Percentiles rank a stretch among this genome's conserved stretches.
Conservation (phyloP, 83 land plant genomes). For the Picea mariana region DNA sequence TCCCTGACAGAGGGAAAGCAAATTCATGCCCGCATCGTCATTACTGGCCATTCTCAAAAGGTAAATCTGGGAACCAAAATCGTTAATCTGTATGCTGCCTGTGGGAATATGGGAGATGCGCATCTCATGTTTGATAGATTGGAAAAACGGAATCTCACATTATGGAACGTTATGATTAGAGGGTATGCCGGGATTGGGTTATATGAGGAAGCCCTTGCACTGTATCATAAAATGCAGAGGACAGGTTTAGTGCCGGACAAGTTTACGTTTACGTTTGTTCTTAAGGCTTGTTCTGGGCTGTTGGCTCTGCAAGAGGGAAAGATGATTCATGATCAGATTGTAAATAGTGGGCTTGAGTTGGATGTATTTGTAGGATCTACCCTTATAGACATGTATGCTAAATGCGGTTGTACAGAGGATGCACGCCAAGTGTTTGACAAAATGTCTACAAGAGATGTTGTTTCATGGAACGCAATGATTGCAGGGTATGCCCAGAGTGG, state of each 20-base stretch:
- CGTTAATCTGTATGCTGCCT: constrained; percentile 43
- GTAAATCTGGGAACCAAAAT: constrained; percentile 46
- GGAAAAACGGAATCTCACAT: constrained; percentile 46
- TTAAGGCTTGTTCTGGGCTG: constrained; percentile 14
- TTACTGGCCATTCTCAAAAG: constrained; percentile 28
- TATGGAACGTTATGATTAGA: constrained; percentile 67
- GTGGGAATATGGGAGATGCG: constrained; percentile 44
- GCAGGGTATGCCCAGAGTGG: constrained; percentile 21
- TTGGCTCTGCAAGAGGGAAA: constrained; percentile 26
- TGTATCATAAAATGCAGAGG: constrained; percentile 19
- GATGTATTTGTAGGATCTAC: constrained; percentile 35
- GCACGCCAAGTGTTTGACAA: no score
- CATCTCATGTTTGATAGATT: constrained; percentile 57
- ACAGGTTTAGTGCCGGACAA: constrained; percentile 16
- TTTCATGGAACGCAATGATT: constrained; percentile 31
- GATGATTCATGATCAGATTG: constrained; percentile 45
- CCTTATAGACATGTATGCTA: no score
- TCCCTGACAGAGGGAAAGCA: constrained; percentile 42
- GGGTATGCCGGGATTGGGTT: constrained; percentile 34
- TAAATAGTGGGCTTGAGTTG: constrained; percentile 26
- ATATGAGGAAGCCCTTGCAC: constrained; percentile 18
- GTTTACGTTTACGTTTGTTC: constrained; percentile 13
- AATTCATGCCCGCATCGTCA: constrained; percentile 64
- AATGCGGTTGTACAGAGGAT: no score
- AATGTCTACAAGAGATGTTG: constrained; percentile 15